Percentiles rank a stretch among this genome's conserved stretches.
These are phyloP conservation scores for Ogataea ganodermae DNA, from an alignment of 805 yeast species.

Conservation along the genomic window DNA sequence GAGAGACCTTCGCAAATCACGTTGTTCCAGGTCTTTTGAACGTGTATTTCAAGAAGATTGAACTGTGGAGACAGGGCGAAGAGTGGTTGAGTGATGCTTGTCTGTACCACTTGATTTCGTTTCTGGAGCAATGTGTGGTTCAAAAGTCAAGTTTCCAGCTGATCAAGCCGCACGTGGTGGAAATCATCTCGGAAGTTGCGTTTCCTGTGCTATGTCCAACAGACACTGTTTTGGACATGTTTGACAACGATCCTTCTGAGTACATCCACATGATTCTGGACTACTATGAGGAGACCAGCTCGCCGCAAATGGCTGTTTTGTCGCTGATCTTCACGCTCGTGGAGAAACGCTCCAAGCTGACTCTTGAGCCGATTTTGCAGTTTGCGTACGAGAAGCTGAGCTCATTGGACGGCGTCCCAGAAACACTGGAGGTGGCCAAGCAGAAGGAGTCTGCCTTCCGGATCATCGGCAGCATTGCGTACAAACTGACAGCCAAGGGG, in stretches of 20 bases:
- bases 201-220: slow-evolving; percentile 79
- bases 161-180: slow-evolving; percentile 67
- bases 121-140: slow-evolving; percentile 61
- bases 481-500: slow-evolving; percentile 52
- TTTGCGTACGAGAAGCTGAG: slow-evolving; percentile 57
- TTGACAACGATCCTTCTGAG: slow-evolving; percentile 89
- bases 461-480: slow-evolving; percentile 72
- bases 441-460: slow-evolving; percentile 79
- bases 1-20: slow-evolving; percentile 50
- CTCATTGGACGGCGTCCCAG: slow-evolving; percentile 37
- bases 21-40: slow-evolving; percentile 74
- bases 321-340: slow-evolving; percentile 72
- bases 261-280: slow-evolving; percentile 80
- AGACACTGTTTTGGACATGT: slow-evolving; percentile 69
- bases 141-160: slow-evolving; percentile 65
- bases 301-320: slow-evolving; percentile 81
- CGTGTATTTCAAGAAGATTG: slow-evolving; percentile 65
- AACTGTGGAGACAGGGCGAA: slow-evolving; percentile 65
- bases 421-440: slow-evolving; percentile 54
- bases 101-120: slow-evolving; percentile 63
- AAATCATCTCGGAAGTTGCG: slow-evolving; percentile 68
- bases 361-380: slow-evolving; percentile 60
- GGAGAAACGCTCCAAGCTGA: slow-evolving; percentile 60
- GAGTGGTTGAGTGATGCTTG: slow-evolving; percentile 73
- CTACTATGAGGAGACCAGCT: slow-evolving; percentile 55